Conservation (phyloP, 148 eudicot species). For the Nepenthes gracilis region DNA sequence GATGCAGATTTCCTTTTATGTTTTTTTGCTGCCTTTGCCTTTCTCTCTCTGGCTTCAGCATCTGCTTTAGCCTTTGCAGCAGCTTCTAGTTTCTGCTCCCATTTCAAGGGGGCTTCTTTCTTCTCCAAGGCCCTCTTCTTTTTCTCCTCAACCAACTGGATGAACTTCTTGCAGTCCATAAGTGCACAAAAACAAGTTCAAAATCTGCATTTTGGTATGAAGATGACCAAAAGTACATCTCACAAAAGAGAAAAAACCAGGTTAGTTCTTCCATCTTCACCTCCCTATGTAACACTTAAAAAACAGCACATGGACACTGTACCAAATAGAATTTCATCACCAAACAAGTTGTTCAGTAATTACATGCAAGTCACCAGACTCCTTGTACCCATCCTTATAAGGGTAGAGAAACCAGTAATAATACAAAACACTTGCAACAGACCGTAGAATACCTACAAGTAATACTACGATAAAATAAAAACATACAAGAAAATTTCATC, state of each 20-base stretch:
- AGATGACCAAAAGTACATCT: slow-evolving; percentile 96
- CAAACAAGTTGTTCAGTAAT: no score
- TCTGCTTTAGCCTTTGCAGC: slow-evolving; percentile 65
- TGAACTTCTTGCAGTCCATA: slow-evolving; percentile 95
- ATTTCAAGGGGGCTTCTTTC: slow-evolving; percentile 89
- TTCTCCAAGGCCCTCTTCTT: slow-evolving; percentile 65
- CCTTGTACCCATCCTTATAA: no score
- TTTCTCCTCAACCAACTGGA: slow-evolving; percentile 90
- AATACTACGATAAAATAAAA: no score
- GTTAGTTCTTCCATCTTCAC: slow-evolving; percentile 66
- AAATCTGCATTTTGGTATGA: slow-evolving; percentile 98
- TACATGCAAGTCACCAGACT: no score
- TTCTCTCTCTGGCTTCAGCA: slow-evolving; percentile 62
- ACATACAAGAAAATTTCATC: no score
- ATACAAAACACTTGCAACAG: no score
- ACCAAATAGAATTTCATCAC: no score
- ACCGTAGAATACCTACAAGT: no score
- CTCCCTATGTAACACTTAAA: no score
- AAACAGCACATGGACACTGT: no score
- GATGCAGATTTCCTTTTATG: slow-evolving; percentile 45
- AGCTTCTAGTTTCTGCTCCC: slow-evolving; percentile 93
- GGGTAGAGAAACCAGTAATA: no score
- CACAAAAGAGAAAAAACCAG: slow-evolving; percentile 80
- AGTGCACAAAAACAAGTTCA: slow-evolving; percentile 45
- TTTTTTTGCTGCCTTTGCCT: slow-evolving; percentile 40